phyloP scores from a whole-genome alignment of 176 grass and related monocot genomes.

The Olyra latifolia region DNA sequence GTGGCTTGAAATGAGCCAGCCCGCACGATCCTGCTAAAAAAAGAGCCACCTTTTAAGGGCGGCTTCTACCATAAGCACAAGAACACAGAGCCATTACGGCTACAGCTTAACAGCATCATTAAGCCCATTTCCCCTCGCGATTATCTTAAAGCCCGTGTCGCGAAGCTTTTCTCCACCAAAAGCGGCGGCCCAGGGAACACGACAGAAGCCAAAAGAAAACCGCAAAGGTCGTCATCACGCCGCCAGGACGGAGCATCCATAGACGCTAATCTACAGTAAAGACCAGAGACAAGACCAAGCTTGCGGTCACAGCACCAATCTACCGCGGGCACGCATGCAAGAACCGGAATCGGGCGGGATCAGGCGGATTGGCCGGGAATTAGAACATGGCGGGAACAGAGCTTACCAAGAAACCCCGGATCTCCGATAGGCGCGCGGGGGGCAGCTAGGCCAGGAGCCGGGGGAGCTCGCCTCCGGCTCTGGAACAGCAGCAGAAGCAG shows the following conservation, averaged over 20 bases:
- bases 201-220: neutral
- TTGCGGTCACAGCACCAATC: neutral
- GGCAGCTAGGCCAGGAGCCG: neutral
- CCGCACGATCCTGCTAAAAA: conserved; percentile 30
- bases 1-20: neutral
- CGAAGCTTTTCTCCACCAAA: neutral
- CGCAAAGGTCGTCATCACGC: neutral
- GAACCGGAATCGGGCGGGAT: conserved; percentile 31
- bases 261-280: neutral
- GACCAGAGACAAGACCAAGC: neutral
- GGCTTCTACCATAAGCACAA: conserved; percentile 17
- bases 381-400: conserved; percentile 5
- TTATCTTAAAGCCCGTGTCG: neutral
- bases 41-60: neutral
- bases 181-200: neutral
- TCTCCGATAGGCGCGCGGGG: conserved; percentile 17
- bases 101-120: conserved; percentile 4
- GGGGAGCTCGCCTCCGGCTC: conserved; percentile 1
- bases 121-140: conserved; percentile 8
- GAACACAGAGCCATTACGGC: neutral
- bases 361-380: conserved; percentile 18
- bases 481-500: neutral
- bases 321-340: conserved; percentile 10
- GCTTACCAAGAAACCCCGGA: conserved; percentile 35
- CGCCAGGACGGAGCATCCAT: neutral